A percentile compares a stretch with the other conserved stretches of the same genome.
Conservation (phyloP, 345 rosid species). For the Angophora floribunda region DNA sequence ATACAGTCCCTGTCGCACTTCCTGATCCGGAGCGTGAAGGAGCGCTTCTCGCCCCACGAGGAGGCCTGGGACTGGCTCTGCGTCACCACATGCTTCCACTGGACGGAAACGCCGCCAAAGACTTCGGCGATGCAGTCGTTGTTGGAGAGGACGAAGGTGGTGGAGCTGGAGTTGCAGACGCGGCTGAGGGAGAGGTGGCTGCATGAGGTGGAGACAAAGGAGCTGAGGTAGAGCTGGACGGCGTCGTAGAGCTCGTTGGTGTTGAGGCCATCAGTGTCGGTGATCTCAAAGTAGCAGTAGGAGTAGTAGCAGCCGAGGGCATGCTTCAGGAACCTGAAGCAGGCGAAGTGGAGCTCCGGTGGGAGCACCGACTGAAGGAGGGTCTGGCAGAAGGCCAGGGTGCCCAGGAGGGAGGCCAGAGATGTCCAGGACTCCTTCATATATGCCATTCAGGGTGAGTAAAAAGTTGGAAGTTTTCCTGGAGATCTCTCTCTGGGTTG, state of each 20-base stretch:
- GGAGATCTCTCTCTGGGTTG: background rate
- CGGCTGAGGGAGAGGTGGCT: conserved; percentile 84
- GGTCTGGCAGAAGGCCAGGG: background rate
- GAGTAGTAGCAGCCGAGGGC: background rate
- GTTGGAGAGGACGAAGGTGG: conserved; percentile 76
- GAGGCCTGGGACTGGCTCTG: background rate
- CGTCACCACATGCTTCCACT: background rate
- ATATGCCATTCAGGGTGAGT: background rate
- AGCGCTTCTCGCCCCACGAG: background rate
- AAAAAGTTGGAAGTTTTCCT: background rate
- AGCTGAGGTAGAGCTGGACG: conserved; percentile 6
- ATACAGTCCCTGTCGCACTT: background rate
- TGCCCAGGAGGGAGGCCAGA: background rate
- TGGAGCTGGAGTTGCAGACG: conserved; percentile 73
- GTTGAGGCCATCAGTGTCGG: background rate
- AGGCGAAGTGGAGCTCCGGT: background rate
- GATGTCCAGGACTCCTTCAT: background rate
- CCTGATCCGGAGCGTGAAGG: background rate
- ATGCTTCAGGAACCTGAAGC: background rate
- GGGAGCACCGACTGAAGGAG: background rate
- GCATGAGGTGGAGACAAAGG: conserved; percentile 57
- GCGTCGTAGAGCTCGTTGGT: background rate
- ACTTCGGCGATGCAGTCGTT: conserved; percentile 71
- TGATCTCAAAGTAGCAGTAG: background rate
- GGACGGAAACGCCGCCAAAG: conserved; percentile 20